Conservation (phyloP, 768 basidiomycete genomes). For the Termitomyces sp. region DNA sequence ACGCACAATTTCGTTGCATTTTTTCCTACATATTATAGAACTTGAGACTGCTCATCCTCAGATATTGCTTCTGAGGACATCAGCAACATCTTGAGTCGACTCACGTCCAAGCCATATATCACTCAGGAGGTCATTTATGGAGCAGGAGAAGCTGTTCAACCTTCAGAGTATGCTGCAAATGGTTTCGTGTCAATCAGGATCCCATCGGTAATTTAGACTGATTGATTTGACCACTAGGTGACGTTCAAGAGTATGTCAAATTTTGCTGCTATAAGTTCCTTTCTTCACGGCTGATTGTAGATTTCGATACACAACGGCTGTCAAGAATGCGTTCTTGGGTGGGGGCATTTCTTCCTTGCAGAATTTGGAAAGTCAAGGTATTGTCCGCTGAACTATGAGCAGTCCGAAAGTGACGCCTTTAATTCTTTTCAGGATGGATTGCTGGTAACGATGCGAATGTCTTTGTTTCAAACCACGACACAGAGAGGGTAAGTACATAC, state of each 20-base stretch:
- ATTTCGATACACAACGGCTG: constrained; percentile 53
- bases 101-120: constrained; percentile 43
- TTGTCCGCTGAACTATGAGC: background rate
- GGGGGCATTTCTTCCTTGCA: constrained; percentile 46
- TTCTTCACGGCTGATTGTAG: constrained; percentile 14
- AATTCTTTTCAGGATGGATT: constrained; percentile 45
- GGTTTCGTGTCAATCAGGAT: constrained; percentile 23
- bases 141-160: constrained; percentile 45
- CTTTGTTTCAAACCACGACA: constrained; percentile 68
- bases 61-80: constrained; percentile 53
- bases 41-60: constrained; percentile 14
- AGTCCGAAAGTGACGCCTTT: background rate
- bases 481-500: constrained; percentile 41
- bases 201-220: background rate
- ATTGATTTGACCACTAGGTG: constrained; percentile 25
- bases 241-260: constrained; percentile 53
- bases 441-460: constrained; percentile 48
- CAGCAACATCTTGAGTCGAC: constrained; percentile 41
- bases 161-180: constrained; percentile 48
- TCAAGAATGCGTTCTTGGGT: constrained; percentile 47
- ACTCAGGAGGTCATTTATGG: constrained; percentile 61
- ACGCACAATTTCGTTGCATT: constrained; percentile 7
- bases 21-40: background rate
- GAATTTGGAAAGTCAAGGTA: constrained; percentile 46
- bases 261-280: background rate